Conservation (phyloP, 345 rosid genomes). For the Leavenworthia alabamica region DNA sequence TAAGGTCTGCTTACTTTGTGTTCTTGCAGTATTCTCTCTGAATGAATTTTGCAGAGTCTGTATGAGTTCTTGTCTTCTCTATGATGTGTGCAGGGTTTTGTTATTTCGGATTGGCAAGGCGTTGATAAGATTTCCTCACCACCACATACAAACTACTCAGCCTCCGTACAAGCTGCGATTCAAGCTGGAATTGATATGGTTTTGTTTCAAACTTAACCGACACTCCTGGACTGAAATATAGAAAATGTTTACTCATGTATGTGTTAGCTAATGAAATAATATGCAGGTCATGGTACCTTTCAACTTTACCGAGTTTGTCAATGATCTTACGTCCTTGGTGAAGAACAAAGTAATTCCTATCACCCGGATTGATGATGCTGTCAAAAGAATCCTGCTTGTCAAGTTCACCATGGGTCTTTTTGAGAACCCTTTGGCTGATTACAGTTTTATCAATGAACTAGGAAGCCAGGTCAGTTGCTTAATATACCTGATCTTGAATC, state of each 20-base stretch:
- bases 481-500: not conserved
- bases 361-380: slow-evolving; percentile 91
- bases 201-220: slow-evolving; percentile 16
- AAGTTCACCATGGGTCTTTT: slow-evolving; percentile 88
- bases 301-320: slow-evolving; percentile 63
- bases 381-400: slow-evolving; percentile 64
- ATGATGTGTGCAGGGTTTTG: slow-evolving; percentile 67
- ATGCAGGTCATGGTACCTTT: slow-evolving; percentile 84
- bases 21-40: slow-evolving; percentile 13
- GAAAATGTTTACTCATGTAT: not conserved
- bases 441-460: slow-evolving; percentile 60
- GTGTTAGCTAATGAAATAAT: not conserved
- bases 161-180: slow-evolving; percentile 66
- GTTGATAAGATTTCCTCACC: slow-evolving; percentile 80
- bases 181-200: slow-evolving; percentile 96
- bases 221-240: not conserved
- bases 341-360: slow-evolving; percentile 52
- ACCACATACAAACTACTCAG: slow-evolving; percentile 65
- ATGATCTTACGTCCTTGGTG: slow-evolving; percentile 59
- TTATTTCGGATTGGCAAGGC: slow-evolving; percentile 95
- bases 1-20: slow-evolving; percentile 42
- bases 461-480: slow-evolving; percentile 66
- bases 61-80: not conserved
- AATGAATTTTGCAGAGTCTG: not conserved
- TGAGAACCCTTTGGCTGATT: slow-evolving; percentile 87